These are phyloP conservation scores for Apophysomyces trapeziformis DNA, from an alignment of 371 early-diverging fungal species.

Conservation along the genomic window DNA sequence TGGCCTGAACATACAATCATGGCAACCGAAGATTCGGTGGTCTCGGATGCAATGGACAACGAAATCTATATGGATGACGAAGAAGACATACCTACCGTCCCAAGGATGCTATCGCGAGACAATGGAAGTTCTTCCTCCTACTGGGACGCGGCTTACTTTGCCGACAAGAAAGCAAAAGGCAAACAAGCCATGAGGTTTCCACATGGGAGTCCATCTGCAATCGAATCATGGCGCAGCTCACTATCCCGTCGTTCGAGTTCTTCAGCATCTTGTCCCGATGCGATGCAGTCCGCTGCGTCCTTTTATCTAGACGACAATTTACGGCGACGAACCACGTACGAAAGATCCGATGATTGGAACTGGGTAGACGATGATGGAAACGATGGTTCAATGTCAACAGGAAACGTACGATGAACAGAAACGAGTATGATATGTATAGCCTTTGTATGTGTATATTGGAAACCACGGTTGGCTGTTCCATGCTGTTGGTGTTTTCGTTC, in stretches of 20 bases:
- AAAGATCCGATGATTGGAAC: not conserved
- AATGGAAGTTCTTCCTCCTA: not conserved
- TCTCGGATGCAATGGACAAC: not conserved
- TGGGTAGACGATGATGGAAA: slow-evolving; percentile 4
- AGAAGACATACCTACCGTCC: not conserved
- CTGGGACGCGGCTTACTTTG: slow-evolving; percentile 6
- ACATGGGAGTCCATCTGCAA: not conserved
- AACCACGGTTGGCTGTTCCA: too few relatives aligned
- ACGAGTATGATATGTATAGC: too few relatives aligned
- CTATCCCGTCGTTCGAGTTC: not conserved
- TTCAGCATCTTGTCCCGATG: slow-evolving; percentile 6
- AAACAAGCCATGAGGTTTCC: slow-evolving; percentile 1
- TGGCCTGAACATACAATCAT: not conserved
- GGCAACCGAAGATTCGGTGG: not conserved
- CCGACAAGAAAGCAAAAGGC: slow-evolving; percentile 4
- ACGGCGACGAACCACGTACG: not conserved
- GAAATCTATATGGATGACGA: not conserved
- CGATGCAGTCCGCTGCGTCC: not conserved
- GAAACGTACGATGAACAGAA: not conserved
- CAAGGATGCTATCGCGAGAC: not conserved
- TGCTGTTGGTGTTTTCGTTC: too few relatives aligned
- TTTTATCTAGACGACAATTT: not conserved
- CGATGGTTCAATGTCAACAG: not conserved
- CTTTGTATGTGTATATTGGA: too few relatives aligned
- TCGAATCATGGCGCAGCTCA: not conserved